Percentiles rank a stretch among this genome's conserved stretches.
Evolutionary conservation across 768 basidiomycete genomes (phyloP).

Genomic region (Boletus rubropictus): DNA sequence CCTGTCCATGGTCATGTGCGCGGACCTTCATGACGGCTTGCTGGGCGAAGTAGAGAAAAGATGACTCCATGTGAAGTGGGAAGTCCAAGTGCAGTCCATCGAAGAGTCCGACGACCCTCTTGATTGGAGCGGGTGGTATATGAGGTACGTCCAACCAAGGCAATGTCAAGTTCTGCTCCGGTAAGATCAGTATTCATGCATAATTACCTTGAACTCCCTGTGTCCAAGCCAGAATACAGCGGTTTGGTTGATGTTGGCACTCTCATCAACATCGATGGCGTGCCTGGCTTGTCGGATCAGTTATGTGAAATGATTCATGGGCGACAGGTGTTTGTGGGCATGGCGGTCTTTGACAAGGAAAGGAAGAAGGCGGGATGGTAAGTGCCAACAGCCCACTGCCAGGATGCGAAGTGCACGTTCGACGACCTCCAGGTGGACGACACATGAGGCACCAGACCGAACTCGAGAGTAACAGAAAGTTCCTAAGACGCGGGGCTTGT

Average conservation of each 20-base stretch:
- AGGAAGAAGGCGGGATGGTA: constrained; percentile 23
- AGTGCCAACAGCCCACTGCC: neutral
- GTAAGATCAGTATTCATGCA: constrained; percentile 10
- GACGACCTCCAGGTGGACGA: constrained; percentile 24
- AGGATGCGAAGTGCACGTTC: neutral
- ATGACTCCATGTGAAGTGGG: constrained; percentile 19
- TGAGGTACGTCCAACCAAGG: constrained; percentile 28
- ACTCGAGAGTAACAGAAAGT: constrained; percentile 28
- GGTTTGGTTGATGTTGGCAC: constrained; percentile 24
- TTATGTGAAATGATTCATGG: constrained; percentile 29
- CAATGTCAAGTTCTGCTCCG: neutral
- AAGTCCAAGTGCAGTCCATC: constrained; percentile 19
- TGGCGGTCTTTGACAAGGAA: constrained; percentile 24
- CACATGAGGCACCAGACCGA: constrained; percentile 24
- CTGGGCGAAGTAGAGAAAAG: constrained; percentile 24
- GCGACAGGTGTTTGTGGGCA: constrained; percentile 24
- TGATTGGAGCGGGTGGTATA: constrained; percentile 30
- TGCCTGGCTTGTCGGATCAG: constrained; percentile 22
- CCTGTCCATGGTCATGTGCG: constrained; percentile 24
- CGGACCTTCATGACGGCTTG: constrained; percentile 30
- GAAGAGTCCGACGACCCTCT: constrained; percentile 22
- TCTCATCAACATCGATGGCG: constrained; percentile 13
- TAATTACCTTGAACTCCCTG: constrained; percentile 12
- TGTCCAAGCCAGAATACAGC: constrained; percentile 26
- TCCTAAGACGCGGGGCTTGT: constrained; percentile 16